Conservation (phyloP, 805 yeast species). For the Kodamaea nitidulidarum region DNA sequence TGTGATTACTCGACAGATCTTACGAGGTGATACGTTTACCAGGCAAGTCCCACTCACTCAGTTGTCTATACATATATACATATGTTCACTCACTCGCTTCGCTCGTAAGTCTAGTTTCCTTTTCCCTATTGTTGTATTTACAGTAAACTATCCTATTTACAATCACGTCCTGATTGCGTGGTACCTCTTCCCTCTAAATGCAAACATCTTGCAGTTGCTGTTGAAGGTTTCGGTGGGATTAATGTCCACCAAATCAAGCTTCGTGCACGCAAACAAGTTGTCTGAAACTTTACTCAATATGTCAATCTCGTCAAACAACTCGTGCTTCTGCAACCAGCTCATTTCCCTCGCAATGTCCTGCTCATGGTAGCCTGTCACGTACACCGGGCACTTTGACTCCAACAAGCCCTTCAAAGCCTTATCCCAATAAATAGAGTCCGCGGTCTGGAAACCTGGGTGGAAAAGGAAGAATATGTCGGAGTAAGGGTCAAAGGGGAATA, state of each 20-base stretch:
- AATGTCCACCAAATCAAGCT: constrained; percentile 90
- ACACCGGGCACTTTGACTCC: constrained; percentile 90
- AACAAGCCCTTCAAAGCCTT: constrained; percentile 80
- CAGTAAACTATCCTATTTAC: constrained; percentile 6
- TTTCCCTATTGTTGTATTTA: constrained; percentile 3
- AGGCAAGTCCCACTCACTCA: neutral
- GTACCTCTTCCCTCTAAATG: constrained; percentile 93
- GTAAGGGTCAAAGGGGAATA: constrained; percentile 97
- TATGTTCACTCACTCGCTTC: neutral
- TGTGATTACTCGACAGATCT: no score
- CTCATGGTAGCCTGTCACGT: constrained; percentile 85
- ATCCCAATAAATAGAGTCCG: constrained; percentile 79
- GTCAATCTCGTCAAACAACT: constrained; percentile 65
- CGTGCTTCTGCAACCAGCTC: constrained; percentile 65
- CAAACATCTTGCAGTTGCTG: constrained; percentile 85
- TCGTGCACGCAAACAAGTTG: constrained; percentile 79
- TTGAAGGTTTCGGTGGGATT: constrained; percentile 93
- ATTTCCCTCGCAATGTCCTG: constrained; percentile 67
- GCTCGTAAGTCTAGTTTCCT: neutral
- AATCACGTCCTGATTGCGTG: constrained; percentile 58
- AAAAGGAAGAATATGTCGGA: constrained; percentile 87
- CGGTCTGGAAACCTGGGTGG: constrained; percentile 92
- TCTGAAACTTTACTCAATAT: constrained; percentile 68
- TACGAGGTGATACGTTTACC: no score
- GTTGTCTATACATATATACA: no score